Evolutionary conservation across 306 rosid species (phyloP), one percentile per base, ranked within the genome.

Genomic region (Bauhinia variegata): DNA sequence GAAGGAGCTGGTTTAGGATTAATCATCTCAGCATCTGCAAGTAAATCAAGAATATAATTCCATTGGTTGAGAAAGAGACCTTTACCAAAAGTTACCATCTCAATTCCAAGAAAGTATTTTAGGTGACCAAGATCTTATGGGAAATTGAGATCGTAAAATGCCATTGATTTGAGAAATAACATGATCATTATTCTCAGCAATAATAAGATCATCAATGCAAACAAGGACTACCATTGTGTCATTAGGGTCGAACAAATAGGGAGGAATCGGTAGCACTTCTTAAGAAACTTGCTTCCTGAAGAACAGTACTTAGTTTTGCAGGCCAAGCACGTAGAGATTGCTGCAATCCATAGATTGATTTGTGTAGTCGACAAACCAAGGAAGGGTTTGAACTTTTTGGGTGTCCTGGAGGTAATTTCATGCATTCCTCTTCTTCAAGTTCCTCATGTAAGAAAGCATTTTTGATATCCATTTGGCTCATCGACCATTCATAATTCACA

Each of bases 131-230:
- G 54, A 7, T 42, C 54, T 49, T 49, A 52, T 52, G 23, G 34
- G 36, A 52, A 52, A 52, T 18, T 14, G 7, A 52, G 36, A 52
- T 7, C 23, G 36, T 14, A 52, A 15, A 2, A 36, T 23, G 6
- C 36, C 5, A 9, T 52, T 52, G 57, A 52, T 33, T 52, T 52
- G 34, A 52, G 57, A 52, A 52, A 52, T 52, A 52, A 14, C 34
- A 19, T 52, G 57, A 52, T 52, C 4, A 52, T 36, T 52, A 19
- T 52, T 52, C 10, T 15, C 57, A 11, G 14, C 14, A 52, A 52
- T 52, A 52, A 52, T 52, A 52, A 52, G 54, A 49, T 49, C 54
- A 49, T 49, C 30, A 31, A 49, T 11, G 3, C 17, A 49, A 17
- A 49, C 28, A 49, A 49, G 54, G 17, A 49, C 31, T 6, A 49